Base-by-base conservation (phyloP, 208 protist genomes). In the Leishmania mexicana region DNA sequence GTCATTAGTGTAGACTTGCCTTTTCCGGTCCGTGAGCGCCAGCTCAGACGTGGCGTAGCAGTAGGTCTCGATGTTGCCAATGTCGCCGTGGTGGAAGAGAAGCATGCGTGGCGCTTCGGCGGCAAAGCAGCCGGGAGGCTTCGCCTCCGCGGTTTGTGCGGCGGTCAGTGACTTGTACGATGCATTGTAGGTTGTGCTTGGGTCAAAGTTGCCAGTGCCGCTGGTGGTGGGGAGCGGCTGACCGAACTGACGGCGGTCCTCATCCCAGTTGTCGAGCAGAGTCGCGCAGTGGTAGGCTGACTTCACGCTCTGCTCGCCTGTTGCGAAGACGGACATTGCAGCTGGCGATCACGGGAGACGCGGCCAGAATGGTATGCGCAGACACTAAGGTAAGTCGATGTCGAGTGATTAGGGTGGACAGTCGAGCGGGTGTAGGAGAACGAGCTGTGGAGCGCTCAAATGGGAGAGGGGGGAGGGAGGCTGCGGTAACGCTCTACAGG, bases 71-170 rank as follows among this genome's bases (percentile, higher is more conserved):
- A 91, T 90, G 51, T 89, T 78, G 40, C 85, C 80, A 42, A 95
- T 89, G 81, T 95, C 89, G 75, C 93, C 94, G 85, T 98, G 95
- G 81, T 92, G 93, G 78, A 98, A 96, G 58, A 98, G 85, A 4
- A 98, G 85, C 45, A 96, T 90, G 51, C 85, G 75, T 19, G 88
- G 90, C 24, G 89, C 93, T 45, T 96, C 92, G 10, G 83, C 83
- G 15, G 87, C 87, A 60, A 96, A 93, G 80, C 83, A 92, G 51
- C 87, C 80, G 0, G 89, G 84, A 6, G 90, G 86, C 76, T 93
- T 94, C 8, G 91, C 92, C 2, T 64, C 57, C 5, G 85, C 79
- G 31, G 86, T 70, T 75, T 93, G 83, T 21, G 87, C 83, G 3
- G 83, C 79, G 7, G 79, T 89, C 28, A 83, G 85, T 8, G 78